A percentile compares a stretch with the other conserved stretches of the same genome.
These are phyloP conservation scores for Penicillium sp. DNA, from an alignment of 2,329 filamentous ascomycete species.

Conservation along the genomic window DNA sequence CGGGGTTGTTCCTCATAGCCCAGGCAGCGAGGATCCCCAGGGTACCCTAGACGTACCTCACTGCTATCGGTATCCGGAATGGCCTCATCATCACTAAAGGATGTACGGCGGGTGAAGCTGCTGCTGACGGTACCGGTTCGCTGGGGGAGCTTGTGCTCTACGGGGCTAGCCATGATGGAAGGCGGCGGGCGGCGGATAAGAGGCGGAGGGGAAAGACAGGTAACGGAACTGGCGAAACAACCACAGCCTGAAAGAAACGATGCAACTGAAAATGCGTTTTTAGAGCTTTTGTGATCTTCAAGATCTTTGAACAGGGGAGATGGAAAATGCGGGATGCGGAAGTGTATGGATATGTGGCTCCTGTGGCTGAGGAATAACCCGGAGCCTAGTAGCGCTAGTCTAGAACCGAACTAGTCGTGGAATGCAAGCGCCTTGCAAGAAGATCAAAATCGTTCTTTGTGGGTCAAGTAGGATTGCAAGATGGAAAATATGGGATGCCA, in stretches of 20 bases:
- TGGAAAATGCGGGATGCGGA: constrained; percentile 3
- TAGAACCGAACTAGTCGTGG: constrained; percentile 10
- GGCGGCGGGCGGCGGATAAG: background rate
- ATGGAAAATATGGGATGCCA: constrained; percentile 1
- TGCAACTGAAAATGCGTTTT: background rate
- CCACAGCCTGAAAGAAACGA: background rate
- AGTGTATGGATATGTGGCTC: background rate
- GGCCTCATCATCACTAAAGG: constrained; percentile 42
- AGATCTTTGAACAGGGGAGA: background rate
- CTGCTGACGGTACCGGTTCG: constrained; percentile 37
- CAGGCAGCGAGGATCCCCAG: background rate
- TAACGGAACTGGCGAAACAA: background rate
- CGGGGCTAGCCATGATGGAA: constrained; percentile 32
- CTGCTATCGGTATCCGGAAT: constrained; percentile 44
- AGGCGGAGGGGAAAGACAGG: background rate
- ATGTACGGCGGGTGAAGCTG: constrained; percentile 32
- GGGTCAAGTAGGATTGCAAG: constrained; percentile 5
- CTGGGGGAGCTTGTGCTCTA: constrained; percentile 32
- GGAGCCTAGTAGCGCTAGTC: constrained; percentile 13
- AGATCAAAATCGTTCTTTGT: background rate
- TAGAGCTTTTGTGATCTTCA: background rate
- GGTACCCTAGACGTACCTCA: constrained; percentile 31
- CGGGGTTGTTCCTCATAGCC: background rate
- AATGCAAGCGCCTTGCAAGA: background rate
- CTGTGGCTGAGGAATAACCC: constrained; percentile 11